These are phyloP conservation scores for Aegilops tauschii DNA, from an alignment of 176 grass and related monocot genomes.

Conservation along the genomic window DNA sequence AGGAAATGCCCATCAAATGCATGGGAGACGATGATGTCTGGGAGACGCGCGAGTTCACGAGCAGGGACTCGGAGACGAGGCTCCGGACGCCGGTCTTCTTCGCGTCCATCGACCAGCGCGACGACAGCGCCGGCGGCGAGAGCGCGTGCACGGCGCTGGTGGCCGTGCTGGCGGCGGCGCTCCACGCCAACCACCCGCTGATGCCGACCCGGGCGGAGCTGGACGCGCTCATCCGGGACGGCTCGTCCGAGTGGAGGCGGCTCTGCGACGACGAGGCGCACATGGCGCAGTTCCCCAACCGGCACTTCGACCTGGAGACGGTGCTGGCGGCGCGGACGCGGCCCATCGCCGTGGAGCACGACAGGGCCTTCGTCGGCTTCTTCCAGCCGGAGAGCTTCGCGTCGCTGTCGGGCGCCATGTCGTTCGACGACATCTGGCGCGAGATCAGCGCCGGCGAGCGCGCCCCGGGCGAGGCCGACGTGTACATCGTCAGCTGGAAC, in stretches of 20 bases:
- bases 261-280: constrained; percentile 56
- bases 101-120: constrained; percentile 95
- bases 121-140: constrained; percentile 83
- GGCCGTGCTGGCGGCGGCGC: constrained; percentile 65
- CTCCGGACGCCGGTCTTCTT: constrained; percentile 78
- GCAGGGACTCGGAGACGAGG: constrained; percentile 74
- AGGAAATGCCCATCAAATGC: constrained; percentile 35
- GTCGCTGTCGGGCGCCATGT: constrained; percentile 76
- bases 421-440: constrained; percentile 84
- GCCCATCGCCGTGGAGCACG: constrained; percentile 59
- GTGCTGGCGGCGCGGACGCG: constrained; percentile 55
- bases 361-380: constrained; percentile 86
- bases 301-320: constrained; percentile 95
- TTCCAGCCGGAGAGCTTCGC: constrained; percentile 93
- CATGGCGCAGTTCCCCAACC: constrained; percentile 73
- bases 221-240: constrained; percentile 76
- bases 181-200: constrained; percentile 53
- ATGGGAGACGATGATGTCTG: constrained; percentile 48
- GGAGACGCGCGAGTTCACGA: constrained; percentile 69
- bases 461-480: constrained; percentile 17
- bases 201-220: constrained; percentile 59
- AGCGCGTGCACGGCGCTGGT: constrained; percentile 96
- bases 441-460: constrained; percentile 43
- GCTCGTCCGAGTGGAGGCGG: constrained; percentile 82
- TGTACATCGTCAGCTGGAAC: constrained; percentile 97